A percentile compares a stretch with the other conserved stretches of the same genome.
These are phyloP conservation scores for Senecio squalidus DNA, from an alignment of 140 eudicot genomes.

Conservation along the genomic window DNA sequence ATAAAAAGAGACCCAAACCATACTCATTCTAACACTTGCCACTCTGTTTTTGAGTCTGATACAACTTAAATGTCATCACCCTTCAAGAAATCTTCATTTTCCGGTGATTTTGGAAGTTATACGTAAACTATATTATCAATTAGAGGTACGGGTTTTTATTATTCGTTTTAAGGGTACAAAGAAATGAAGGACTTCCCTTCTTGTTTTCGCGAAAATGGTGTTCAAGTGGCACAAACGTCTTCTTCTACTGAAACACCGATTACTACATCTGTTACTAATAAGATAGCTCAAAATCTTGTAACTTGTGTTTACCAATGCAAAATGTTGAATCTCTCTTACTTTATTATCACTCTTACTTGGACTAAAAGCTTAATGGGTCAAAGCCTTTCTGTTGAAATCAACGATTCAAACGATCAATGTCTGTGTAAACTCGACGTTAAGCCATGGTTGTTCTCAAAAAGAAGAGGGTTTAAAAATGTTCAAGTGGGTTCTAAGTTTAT, in stretches of 20 bases:
- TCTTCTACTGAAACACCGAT: slow-evolving; percentile 22
- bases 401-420: slow-evolving; percentile 22
- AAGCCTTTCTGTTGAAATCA: slow-evolving; percentile 39
- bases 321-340: slow-evolving; percentile 25
- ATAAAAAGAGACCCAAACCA: slow-evolving; percentile 25
- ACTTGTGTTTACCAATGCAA: slow-evolving; percentile 49
- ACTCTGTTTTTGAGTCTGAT: slow-evolving; percentile 15
- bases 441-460: slow-evolving; percentile 58
- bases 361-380: slow-evolving; percentile 55
- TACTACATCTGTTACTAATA: slow-evolving; percentile 9
- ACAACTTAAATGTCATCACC: not conserved
- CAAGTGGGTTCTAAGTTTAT: slow-evolving; percentile 20
- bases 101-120: not conserved
- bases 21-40: slow-evolving; percentile 21
- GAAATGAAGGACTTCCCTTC: slow-evolving; percentile 69
- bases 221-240: slow-evolving; percentile 45
- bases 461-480: slow-evolving; percentile 41
- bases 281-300: slow-evolving; percentile 44
- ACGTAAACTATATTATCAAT: not conserved
- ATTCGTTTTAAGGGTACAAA: not conserved
- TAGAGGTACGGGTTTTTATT: not conserved
- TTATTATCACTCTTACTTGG: slow-evolving; percentile 54
- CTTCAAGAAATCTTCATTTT: slow-evolving; percentile 10
- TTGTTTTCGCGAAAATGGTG: slow-evolving; percentile 66
- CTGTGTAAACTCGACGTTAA: slow-evolving; percentile 54